Conservation (phyloP, 2,329 filamentous ascomycete species). For the Bipolaris oryzae region DNA sequence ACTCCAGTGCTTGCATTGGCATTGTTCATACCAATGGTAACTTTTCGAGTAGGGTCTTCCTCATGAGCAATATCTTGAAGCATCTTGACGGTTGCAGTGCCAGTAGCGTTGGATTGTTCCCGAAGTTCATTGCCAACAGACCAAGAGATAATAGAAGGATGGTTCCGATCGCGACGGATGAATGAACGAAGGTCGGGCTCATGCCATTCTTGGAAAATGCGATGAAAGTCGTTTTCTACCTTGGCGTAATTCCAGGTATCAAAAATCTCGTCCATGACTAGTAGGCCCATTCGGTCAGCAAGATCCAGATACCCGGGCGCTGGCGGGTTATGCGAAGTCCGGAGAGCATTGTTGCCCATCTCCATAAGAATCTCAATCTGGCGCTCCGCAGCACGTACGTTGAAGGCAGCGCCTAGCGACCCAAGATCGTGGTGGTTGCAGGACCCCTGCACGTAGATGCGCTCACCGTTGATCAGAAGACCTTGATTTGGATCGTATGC, state of each 20-base stretch:
- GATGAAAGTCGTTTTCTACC: constrained; percentile 57
- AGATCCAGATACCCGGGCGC: constrained; percentile 59
- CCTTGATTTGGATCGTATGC: constrained; percentile 52
- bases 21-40: constrained; percentile 56
- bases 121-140: constrained; percentile 62
- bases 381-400: constrained; percentile 55
- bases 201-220: constrained; percentile 61
- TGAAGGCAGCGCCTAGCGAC: constrained; percentile 59
- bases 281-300: constrained; percentile 57
- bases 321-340: constrained; percentile 62
- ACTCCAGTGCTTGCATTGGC: constrained; percentile 52
- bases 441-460: constrained; percentile 54
- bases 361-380: constrained; percentile 59
- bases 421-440: constrained; percentile 61
- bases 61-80: constrained; percentile 53
- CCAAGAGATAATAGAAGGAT: constrained; percentile 61
- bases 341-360: constrained; percentile 59
- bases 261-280: constrained; percentile 62
- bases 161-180: constrained; percentile 61
- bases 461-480: constrained; percentile 56
- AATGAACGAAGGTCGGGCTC: constrained; percentile 60
- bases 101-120: constrained; percentile 52
- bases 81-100: constrained; percentile 41
- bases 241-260: constrained; percentile 59
- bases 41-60: constrained; percentile 57